A percentile compares a stretch with the other conserved stretches of the same genome.
Conservation (phyloP, 2,329 filamentous ascomycete genomes). For the Botrytis squamosa region DNA sequence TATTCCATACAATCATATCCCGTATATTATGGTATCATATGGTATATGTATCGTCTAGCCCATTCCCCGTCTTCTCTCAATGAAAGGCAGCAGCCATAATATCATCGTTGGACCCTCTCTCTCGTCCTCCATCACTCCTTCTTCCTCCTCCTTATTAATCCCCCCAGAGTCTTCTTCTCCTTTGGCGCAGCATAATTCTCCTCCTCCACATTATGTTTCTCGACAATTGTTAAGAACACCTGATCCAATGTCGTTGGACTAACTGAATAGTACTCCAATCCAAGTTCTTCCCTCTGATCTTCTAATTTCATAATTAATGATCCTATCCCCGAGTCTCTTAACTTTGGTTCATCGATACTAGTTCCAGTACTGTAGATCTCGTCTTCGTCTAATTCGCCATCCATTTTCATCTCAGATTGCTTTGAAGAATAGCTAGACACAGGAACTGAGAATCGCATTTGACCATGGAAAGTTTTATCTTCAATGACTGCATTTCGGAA, state of each 20-base stretch:
- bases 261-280: slow-evolving; percentile 83
- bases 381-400: slow-evolving; percentile 20
- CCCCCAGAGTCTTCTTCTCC: slow-evolving; percentile 18
- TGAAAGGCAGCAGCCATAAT: neutral
- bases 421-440: slow-evolving; percentile 43
- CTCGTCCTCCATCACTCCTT: neutral
- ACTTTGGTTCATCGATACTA: slow-evolving; percentile 20
- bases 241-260: slow-evolving; percentile 85
- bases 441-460: slow-evolving; percentile 79
- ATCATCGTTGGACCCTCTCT: neutral
- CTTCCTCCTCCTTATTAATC: neutral
- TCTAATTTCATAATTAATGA: slow-evolving; percentile 72
- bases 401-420: neutral
- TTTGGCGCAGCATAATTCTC: slow-evolving; percentile 53
- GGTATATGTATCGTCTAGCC: neutral
- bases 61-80: neutral
- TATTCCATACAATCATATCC: neutral
- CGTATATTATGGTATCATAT: neutral
- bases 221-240: slow-evolving; percentile 84
- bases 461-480: slow-evolving; percentile 76
- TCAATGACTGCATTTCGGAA: slow-evolving; percentile 69
- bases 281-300: slow-evolving; percentile 63
- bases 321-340: slow-evolving; percentile 49
- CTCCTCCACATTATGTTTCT: slow-evolving; percentile 74
- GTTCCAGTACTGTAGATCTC: slow-evolving; percentile 29